phyloP scores from a whole-genome alignment of 352 stramenopile genomes.

The Phytophthora citricola region DNA sequence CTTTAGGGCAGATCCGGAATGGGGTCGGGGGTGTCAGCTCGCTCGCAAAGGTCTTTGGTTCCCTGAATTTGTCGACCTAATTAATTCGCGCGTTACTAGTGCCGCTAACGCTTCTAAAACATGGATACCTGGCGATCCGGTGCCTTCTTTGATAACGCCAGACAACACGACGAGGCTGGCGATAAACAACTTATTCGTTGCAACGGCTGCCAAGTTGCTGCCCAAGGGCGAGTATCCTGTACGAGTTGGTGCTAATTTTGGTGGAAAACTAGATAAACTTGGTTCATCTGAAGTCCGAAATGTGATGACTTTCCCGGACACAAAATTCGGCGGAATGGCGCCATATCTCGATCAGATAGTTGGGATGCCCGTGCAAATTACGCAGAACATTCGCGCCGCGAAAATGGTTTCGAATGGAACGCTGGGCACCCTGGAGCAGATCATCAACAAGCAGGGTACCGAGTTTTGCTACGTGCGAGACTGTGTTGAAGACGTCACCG shows the following conservation, averaged over 20 bases:
- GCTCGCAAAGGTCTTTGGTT: too few species aligned
- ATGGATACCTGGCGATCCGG: too few species aligned
- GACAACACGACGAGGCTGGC: slow-evolving; percentile 6
- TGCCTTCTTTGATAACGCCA: not conserved
- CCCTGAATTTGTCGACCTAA: too few species aligned
- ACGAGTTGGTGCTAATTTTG: not conserved
- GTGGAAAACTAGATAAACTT: too few species aligned
- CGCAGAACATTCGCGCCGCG: not conserved
- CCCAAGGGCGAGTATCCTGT: not conserved
- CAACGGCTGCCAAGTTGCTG: not conserved
- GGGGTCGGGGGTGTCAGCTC: too few species aligned
- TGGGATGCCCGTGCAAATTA: not conserved
- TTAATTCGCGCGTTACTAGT: too few species aligned
- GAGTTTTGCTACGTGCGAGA: too few species aligned
- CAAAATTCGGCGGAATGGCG: not conserved
- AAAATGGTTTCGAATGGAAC: not conserved
- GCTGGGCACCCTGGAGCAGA: not conserved
- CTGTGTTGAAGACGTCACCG: too few species aligned
- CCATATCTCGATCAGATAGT: not conserved
- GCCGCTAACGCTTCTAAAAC: too few species aligned
- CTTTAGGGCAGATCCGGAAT: too few species aligned
- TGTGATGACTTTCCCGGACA: too few species aligned
- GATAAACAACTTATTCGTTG: slow-evolving; percentile 9
- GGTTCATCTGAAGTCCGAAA: too few species aligned
- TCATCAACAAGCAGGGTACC: not conserved